Evolutionary conservation across 192 early-diverging fungal genomes (phyloP).

Genomic region (Bifiguratus adelaidae): DNA sequence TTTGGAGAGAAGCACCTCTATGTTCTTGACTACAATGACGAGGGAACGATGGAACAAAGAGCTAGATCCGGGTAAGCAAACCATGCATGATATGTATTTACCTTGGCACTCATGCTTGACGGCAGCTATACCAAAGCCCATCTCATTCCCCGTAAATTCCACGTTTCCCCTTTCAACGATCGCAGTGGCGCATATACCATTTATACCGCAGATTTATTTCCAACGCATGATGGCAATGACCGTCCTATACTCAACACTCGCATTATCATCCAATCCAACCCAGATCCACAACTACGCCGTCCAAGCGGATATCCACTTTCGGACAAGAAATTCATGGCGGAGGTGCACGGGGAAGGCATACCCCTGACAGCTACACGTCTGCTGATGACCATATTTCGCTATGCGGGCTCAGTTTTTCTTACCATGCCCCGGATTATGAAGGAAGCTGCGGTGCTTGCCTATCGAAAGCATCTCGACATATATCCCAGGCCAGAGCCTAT

Average conservation of each 20-base stretch:
- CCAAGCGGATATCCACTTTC: neutral
- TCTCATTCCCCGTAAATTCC: slow-evolving; percentile 10
- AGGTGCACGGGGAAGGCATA: slow-evolving; percentile 5
- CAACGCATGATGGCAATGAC: neutral
- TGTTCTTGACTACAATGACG: slow-evolving; percentile 12
- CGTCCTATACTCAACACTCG: neutral
- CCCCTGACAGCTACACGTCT: slow-evolving; percentile 3
- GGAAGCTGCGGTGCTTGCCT: slow-evolving; percentile 33
- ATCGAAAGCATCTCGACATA: slow-evolving; percentile 24
- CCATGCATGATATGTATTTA: neutral
- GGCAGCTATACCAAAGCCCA: slow-evolving; percentile 1
- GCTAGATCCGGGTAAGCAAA: neutral
- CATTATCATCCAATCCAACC: neutral
- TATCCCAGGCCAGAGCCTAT: slow-evolving; percentile 34
- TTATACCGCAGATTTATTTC: neutral
- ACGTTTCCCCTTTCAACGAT: slow-evolving; percentile 24
- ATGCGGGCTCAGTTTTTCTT: slow-evolving; percentile 34
- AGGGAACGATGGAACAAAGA: neutral
- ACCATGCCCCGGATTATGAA: slow-evolving; percentile 44
- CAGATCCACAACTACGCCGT: neutral
- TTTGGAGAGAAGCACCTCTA: slow-evolving; percentile 48
- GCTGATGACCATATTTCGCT: slow-evolving; percentile 13
- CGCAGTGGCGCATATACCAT: slow-evolving; percentile 11
- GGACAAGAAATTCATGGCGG: slow-evolving; percentile 14
- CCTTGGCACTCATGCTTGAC: neutral